Base-by-base conservation (phyloP, 1,139 yeast species). In the Waltiozyma solani region DNA sequence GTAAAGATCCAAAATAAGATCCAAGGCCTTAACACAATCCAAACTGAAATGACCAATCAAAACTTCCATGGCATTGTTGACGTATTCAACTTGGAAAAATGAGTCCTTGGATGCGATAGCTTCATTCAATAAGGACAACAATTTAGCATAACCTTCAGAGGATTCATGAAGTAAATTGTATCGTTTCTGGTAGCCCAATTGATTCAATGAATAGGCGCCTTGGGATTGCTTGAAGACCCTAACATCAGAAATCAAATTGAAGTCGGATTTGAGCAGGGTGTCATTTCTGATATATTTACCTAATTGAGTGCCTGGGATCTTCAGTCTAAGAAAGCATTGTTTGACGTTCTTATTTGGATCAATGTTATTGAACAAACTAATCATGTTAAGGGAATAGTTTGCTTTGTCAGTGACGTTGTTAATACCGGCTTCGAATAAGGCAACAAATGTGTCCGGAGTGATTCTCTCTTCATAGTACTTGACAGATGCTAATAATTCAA, bases 161-260 rank as follows among this genome's bases (percentile, higher is more conserved):
- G 83, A 83, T 57, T 89, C 96, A 40, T 78, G 74, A n/a, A 85
- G 52, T 24, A 87, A 60, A 44, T 85, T 85, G 60, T 65, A 87
- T 44, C 83, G 76, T 51, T 73, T 76, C 43, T 83, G 84, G 29
- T 86, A 79, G 56, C 47, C 40, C 12, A 42, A 32, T 8, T 37
- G 17, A n/a, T 13, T 15, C 20, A 17, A 18, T n/a, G 14, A 24
- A 8, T 9, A 8, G 21, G 14, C 18, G 4, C 27, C 14, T 18
- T 20, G 10, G 17, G 12, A 9, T 25, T 13, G 20, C 23, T 5
- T 14, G 13, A 18, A 30, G 7, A 5, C 32, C 29, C n/a, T 25
- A 8, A 13, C 7, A 25, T 18, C 22, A 4, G 22, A 6, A 18
- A 18, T 17, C 8, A 14, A 21, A 7, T 21, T 21, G 30, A 14